Percentiles rank a stretch among this genome's conserved stretches.
These are phyloP conservation scores for Dactylellina haptotyla DNA, from an alignment of 2,329 filamentous ascomycete species.

Conservation along the genomic window DNA sequence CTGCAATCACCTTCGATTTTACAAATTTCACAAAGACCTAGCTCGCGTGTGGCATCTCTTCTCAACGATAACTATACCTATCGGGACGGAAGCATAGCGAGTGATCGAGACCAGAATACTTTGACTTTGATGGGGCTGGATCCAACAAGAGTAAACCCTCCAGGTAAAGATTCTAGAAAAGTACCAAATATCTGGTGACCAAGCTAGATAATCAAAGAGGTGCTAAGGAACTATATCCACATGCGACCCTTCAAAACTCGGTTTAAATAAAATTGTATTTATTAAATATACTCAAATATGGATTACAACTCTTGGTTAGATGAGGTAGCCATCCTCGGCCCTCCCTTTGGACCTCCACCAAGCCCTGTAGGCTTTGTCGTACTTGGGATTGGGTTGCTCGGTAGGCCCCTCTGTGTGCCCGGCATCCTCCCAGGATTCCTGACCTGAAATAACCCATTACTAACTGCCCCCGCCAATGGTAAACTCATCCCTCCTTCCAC, in stretches of 20 bases:
- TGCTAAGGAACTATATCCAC: not conserved
- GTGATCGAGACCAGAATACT: not conserved
- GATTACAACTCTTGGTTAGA: not conserved
- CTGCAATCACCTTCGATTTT: not conserved
- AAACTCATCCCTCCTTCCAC: not conserved
- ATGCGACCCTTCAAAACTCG: not conserved
- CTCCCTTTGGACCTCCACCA: not conserved
- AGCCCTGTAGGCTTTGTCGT: not conserved
- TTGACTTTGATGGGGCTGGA: not conserved
- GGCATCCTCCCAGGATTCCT: constrained; percentile 23
- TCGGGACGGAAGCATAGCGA: not conserved
- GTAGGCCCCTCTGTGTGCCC: not conserved
- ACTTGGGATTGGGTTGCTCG: not conserved
- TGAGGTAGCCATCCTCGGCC: constrained; percentile 10
- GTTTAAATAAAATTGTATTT: not conserved
- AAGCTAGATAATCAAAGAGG: not conserved
- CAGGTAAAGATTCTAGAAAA: not conserved
- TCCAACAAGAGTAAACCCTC: not conserved
- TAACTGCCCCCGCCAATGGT: constrained; percentile 12
- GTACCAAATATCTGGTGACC: not conserved
- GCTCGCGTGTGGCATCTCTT: not conserved
- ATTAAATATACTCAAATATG: not conserved
- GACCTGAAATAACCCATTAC: constrained; percentile 16
- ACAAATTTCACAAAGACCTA: not conserved
- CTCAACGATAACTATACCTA: not conserved